Conservation (phyloP, 306 rosid genomes). For the Arachis hypogaea region DNA sequence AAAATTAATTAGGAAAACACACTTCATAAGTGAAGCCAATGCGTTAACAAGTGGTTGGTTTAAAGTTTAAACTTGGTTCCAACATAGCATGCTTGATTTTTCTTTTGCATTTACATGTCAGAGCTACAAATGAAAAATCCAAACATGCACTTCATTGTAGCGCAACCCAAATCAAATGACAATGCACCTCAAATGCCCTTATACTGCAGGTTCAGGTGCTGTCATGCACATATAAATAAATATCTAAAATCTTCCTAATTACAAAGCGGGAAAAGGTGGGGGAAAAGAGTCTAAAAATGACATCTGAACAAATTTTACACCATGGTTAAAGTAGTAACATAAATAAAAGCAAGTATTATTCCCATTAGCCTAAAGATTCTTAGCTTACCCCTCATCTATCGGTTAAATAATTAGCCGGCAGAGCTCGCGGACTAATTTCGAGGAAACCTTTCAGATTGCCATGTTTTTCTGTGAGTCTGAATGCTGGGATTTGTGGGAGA, state of each 20-base stretch:
- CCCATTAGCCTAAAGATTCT: constrained; percentile 34
- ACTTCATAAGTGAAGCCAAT: too few relatives aligned
- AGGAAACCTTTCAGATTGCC: constrained; percentile 72
- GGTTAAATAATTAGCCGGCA: constrained; percentile 51
- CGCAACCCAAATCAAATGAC: not conserved
- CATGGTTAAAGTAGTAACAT: constrained; percentile 21
- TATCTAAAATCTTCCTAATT: constrained; percentile 30
- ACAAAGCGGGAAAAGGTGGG: not conserved
- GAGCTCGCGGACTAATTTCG: constrained; percentile 83
- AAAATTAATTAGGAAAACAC: too few relatives aligned
- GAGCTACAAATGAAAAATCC: too few relatives aligned
- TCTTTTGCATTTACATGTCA: too few relatives aligned
- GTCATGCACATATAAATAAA: not conserved
- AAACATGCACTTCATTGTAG: not conserved
- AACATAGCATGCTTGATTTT: too few relatives aligned
- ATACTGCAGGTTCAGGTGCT: not conserved
- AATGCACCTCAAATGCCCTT: not conserved
- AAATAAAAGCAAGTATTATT: constrained; percentile 14
- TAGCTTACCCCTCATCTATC: not conserved
- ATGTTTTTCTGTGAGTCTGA: constrained; percentile 61
- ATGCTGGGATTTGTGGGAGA: constrained; percentile 87
- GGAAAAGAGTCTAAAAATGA: constrained; percentile 21
- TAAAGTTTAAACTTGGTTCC: too few relatives aligned
- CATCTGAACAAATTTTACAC: constrained; percentile 27
- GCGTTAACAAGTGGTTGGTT: too few relatives aligned